phyloP scores from a whole-genome alignment of 2,329 filamentous ascomycete species.

The Colletotrichum abscissum region DNA sequence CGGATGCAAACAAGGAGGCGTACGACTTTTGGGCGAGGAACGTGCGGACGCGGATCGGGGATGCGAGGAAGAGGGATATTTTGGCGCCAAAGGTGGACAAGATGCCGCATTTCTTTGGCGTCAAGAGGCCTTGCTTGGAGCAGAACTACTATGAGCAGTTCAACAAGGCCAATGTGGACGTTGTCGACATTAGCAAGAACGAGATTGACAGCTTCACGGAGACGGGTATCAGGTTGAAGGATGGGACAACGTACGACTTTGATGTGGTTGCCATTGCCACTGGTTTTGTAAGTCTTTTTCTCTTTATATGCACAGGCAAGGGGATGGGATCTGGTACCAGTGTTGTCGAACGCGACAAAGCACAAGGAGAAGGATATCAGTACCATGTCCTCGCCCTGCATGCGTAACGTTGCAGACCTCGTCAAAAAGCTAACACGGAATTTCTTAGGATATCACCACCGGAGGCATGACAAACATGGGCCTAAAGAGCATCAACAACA shows the following conservation, averaged over 20 bases:
- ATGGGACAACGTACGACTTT: conserved; percentile 54
- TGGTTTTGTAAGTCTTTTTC: conserved; percentile 52
- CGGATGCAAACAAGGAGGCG: conserved; percentile 60
- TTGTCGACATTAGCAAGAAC: conserved; percentile 55
- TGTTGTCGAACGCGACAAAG: background rate
- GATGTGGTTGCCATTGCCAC: conserved; percentile 58
- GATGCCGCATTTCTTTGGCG: conserved; percentile 65
- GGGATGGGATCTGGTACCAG: background rate
- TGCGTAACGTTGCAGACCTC: background rate
- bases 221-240: conserved; percentile 52
- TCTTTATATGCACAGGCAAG: background rate
- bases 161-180: conserved; percentile 54
- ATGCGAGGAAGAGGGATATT: conserved; percentile 60
- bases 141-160: conserved; percentile 59
- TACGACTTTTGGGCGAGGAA: conserved; percentile 68
- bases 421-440: background rate
- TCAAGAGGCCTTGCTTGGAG: conserved; percentile 60
- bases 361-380: background rate
- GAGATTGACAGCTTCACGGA: conserved; percentile 53
- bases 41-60: conserved; percentile 59
- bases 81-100: conserved; percentile 58
- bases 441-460: conserved; percentile 14
- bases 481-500: conserved; percentile 51
- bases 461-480: conserved; percentile 57
- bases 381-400: background rate